These are phyloP conservation scores for Rubroboletus satanas DNA, from an alignment of 768 basidiomycete species.

Conservation along the genomic window DNA sequence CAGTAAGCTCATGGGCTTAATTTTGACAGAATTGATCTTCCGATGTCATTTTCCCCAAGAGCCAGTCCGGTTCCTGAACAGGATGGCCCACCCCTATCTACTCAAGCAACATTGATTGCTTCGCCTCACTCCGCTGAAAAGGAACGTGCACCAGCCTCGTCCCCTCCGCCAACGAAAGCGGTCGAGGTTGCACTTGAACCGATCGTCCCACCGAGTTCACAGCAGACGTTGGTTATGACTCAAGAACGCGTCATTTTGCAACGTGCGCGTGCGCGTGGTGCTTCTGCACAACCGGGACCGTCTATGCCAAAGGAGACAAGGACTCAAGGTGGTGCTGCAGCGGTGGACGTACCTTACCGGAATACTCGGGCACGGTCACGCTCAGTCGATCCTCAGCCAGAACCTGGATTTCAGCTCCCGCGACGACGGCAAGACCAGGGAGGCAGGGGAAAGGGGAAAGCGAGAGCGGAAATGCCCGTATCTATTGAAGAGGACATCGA, in stretches of 20 bases:
- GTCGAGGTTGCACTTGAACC: background rate
- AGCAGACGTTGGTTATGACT: conserved; percentile 4
- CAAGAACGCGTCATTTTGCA: background rate
- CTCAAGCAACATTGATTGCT: conserved; percentile 26
- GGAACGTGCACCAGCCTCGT: background rate
- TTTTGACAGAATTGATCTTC: conserved; percentile 2
- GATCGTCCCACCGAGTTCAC: conserved; percentile 7
- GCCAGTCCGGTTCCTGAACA: background rate
- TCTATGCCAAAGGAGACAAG: background rate
- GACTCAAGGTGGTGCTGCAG: background rate
- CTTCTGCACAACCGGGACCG: conserved; percentile 14
- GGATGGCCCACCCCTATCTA: conserved; percentile 14
- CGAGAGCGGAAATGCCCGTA: background rate
- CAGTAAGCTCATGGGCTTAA: background rate
- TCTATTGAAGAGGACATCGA: conserved; percentile 8
- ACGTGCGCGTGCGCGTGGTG: conserved; percentile 7
- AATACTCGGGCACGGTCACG: conserved; percentile 23
- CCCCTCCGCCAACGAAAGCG: background rate
- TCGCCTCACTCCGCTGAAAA: conserved; percentile 14
- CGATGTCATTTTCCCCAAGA: background rate
- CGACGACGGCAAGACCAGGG: background rate
- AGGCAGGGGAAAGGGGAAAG: conserved; percentile 6
- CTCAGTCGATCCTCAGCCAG: conserved; percentile 14
- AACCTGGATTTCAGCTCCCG: background rate
- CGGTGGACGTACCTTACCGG: conserved; percentile 10